Evolutionary conservation across 495 filamentous ascomycete species (phyloP).

Genomic region (Collariella sp.): DNA sequence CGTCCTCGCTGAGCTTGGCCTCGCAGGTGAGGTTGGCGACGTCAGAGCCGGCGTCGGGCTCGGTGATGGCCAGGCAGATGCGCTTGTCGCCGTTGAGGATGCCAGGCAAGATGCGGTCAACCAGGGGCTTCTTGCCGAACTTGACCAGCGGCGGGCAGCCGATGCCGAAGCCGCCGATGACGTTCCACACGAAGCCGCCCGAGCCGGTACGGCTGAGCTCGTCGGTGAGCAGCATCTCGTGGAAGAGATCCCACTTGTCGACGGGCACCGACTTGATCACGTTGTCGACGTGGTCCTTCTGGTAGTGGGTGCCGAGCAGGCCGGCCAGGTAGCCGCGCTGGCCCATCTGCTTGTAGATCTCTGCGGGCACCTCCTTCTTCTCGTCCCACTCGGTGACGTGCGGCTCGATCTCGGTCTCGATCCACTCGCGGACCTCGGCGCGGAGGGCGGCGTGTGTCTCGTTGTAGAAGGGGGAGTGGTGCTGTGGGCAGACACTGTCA

Average conservation of each 20-base stretch:
- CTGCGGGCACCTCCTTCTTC: constrained; percentile 72
- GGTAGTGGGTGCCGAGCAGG: constrained; percentile 74
- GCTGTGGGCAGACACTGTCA: constrained; percentile 42
- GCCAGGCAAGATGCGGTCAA: constrained; percentile 66
- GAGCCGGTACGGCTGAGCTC: constrained; percentile 82
- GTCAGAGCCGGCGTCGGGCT: constrained; percentile 56
- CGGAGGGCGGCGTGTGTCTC: constrained; percentile 84
- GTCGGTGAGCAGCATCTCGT: constrained; percentile 90
- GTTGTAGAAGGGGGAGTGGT: constrained; percentile 94
- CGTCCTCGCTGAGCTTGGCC: constrained; percentile 84
- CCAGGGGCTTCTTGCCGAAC: constrained; percentile 81
- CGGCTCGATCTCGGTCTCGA: constrained; percentile 83
- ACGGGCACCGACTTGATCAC: constrained; percentile 65
- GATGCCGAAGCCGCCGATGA: constrained; percentile 91
- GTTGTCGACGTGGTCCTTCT: constrained; percentile 59
- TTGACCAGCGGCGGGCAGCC: constrained; percentile 86
- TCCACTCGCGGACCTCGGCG: constrained; percentile 83
- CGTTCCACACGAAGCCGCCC: constrained; percentile 96
- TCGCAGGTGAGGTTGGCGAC: constrained; percentile 93
- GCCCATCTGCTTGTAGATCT: constrained; percentile 93
- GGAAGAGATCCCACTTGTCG: constrained; percentile 96
- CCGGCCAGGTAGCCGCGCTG: constrained; percentile 87
- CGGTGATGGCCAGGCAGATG: constrained; percentile 62
- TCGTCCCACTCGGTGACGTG: constrained; percentile 96
- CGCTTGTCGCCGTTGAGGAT: constrained; percentile 90